Base-by-base conservation (phyloP, 768 basidiomycete genomes). In the Xerocomus brunneocitrinus region DNA sequence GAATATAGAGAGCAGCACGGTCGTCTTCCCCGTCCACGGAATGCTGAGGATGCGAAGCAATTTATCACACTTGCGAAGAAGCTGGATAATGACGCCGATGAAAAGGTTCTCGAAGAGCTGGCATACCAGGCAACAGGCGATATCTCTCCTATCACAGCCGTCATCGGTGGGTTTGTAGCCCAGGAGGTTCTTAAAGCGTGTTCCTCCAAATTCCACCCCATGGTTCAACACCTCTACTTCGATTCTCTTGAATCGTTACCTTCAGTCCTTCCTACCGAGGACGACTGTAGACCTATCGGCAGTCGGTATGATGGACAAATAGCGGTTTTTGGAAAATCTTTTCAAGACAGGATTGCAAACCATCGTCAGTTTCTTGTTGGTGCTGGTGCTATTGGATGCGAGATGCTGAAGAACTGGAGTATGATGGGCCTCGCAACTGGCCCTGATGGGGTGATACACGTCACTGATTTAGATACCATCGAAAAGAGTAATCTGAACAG, bases 381-480 rank as follows among this genome's bases (percentile, higher is more conserved):
- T 8, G 85, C 95, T n/a, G 97, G 97, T 42, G 97, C 97, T 34
- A 98, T 99, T 67, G 97, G 97, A 19, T 99, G 97, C 67, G 97
- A 99, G 74, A 98, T 98, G 97, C 74, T 99, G 63, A 99, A 99
- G 79, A 99, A 98, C 72, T 99, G 97, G 97, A 89, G 91, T 59
- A 90, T 98, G 92, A 95, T 98, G 80, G 97, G 97, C 56, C 75
- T 99, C 43, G 95, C 82, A 7, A 81, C 86, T 30, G 91, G 91
- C 10, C 76, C 81, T 14, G 77, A 84, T 39, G 97, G 91, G 9
- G 73, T 79, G 48, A 90, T 99, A 52, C 85, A 95, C 62, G 91
- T 98, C 52, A 98, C 97, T 5, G 97, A 99, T 70, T 72, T 99
- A 62, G 97, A 99, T 70, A 98, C 95, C 30, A 99, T 99, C 67